Base-by-base conservation (phyloP, 805 yeast genomes). In the Lachancea quebecensis region DNA sequence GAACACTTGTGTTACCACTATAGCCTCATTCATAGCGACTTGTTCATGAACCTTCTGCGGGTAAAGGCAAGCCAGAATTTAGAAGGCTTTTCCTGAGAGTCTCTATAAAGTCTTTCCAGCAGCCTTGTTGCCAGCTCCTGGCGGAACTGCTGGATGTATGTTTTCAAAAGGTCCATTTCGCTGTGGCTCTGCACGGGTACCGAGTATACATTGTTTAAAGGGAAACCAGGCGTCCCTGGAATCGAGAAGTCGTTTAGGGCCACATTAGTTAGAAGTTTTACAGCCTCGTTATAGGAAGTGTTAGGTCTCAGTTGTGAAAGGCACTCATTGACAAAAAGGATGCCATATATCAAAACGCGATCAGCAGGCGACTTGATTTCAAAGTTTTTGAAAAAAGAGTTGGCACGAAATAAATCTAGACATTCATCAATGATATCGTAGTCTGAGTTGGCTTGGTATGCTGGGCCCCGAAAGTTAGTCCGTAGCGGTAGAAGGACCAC, bases 361-460 rank as follows among this genome's bases (percentile, higher is more conserved):
- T 93, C 99, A 3, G 96, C 84, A 17, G 95, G 85, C 10, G 96
- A 96, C 65, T 88, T 88, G 70, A 93, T 90, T 69, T 93, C 99
- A 64, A 93, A 93, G 72, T 93, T 93, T 64, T 86, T 85, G 77
- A 93, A 93, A 68, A 93, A 91, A 10, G 96, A 85, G 66, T 93
- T 93, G 56, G 97, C 96, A 54, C 99, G 75, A 68, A 93, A 93
- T 45, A 93, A 73, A 66, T 93, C 98, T 44, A 93, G 69, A 25
- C 81, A 75, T 65, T 93, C 99, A 64, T 93, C 99, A 46, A 86
- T 76, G 46, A 93, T 85, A 67, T 93, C 99, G 62, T 90, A 91
- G 55, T 80, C 86, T 2, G 79, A 66, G 46, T 79, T 77, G 14
- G 77, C 72, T 5, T 95, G 91, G 64, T 82, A 88, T 1, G 96